phyloP scores from a whole-genome alignment of 768 basidiomycete genomes.

The Suillus sp. region DNA sequence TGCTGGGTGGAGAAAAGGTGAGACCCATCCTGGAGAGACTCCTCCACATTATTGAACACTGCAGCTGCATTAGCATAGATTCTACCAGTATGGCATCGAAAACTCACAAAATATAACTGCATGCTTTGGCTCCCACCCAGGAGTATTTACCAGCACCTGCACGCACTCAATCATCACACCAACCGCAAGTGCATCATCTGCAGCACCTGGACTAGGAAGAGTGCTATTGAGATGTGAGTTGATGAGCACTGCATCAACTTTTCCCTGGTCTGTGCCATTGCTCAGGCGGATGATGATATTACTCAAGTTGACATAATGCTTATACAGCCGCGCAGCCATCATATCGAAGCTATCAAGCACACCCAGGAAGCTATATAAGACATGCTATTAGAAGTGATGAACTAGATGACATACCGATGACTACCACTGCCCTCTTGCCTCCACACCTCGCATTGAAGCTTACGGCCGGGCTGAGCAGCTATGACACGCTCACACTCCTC shows the following conservation, averaged over 20 bases:
- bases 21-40: constrained; percentile 91
- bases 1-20: constrained; percentile 94
- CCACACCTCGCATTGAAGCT: constrained; percentile 91
- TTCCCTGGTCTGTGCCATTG: constrained; percentile 67
- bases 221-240: constrained; percentile 92
- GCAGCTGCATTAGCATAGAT: constrained; percentile 4
- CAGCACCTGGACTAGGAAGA: constrained; percentile 84
- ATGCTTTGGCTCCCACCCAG: constrained; percentile 71
- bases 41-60: constrained; percentile 97
- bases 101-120: constrained; percentile 81
- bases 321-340: constrained; percentile 81
- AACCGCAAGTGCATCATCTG: constrained; percentile 86
- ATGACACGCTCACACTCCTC: constrained; percentile 61
- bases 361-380: neutral
- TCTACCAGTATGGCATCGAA: neutral
- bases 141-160: constrained; percentile 67
- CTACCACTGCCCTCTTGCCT: constrained; percentile 85
- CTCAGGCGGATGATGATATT: constrained; percentile 91
- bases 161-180: constrained; percentile 92
- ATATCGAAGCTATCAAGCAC: constrained; percentile 76
- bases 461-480: constrained; percentile 43
- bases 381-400: constrained; percentile 4
- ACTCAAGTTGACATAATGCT: constrained; percentile 82
- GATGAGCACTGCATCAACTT: constrained; percentile 82
- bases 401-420: constrained; percentile 63